Base-by-base conservation (phyloP, 345 rosid genomes). In the Passiflora organensis region DNA sequence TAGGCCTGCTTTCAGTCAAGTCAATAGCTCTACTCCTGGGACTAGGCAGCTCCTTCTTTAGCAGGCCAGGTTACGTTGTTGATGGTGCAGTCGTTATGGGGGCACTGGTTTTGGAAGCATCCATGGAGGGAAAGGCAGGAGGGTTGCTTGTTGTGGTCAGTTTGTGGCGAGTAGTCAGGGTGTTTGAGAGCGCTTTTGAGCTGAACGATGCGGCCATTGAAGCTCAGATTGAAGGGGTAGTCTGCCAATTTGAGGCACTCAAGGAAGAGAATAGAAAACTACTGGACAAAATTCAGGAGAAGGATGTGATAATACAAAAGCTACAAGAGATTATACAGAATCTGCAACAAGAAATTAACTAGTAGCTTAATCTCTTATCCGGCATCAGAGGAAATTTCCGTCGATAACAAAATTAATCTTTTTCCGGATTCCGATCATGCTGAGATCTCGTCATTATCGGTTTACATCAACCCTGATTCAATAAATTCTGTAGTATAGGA, bases 181-280 rank as follows among this genome's bases (percentile, higher is more conserved):
- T 83, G 37, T 76, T 89, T 6, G 95, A 83, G 63, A 82, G 80
- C 34, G 85, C 87, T 0, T 76, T 85, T 32, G 89, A 85, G 75
- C 70, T 89, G 58, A 85, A 89, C 44, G 89, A 86, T 51, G 91
- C 82, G 32, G 85, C 89, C 48, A 89, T 89, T 52, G 84, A 79
- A 63, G 75, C 82, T 12, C 82, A 78, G 62, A 68, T 85, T 41
- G 48, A 80, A 65, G 64, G 52, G 20, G 69, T 85, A 23, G 47
- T 78, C 8, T 38, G 41, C 45, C 80, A 83, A 58, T 80, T 89
- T 63, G 82, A 80, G 64, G 66, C 59, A 2, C 81, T 82, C 43
- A 60, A 58, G 16, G 61, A 54, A 13, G 82, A 83, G 65, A 80
- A 88, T 36, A 36, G 19, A 41, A 56, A 49, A 63, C 58, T 78